These are phyloP conservation scores for Fusarium albosuccineum DNA, from an alignment of 2,329 filamentous ascomycete species.

Conservation along the genomic window DNA sequence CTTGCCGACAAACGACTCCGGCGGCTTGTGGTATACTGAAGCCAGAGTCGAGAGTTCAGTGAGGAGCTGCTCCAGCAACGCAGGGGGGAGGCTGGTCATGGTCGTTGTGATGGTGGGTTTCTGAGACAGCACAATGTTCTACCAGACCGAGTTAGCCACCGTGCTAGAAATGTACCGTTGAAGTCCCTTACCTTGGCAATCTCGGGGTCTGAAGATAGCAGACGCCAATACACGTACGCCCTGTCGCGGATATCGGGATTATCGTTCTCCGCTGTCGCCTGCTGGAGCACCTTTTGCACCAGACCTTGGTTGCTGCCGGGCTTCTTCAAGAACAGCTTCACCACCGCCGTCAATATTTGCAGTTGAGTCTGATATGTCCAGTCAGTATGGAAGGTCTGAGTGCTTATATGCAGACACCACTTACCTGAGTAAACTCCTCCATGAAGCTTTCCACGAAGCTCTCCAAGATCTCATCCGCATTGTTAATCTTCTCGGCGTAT, in stretches of 20 bases:
- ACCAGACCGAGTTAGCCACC: constrained; percentile 9
- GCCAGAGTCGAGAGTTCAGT: constrained; percentile 92
- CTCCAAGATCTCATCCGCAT: constrained; percentile 93
- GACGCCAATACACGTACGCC: constrained; percentile 98
- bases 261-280: constrained; percentile 93
- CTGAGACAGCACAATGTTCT: constrained; percentile 89
- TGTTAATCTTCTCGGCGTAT: constrained; percentile 99
- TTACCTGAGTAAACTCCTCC: constrained; percentile 94
- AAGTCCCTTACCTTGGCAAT: constrained; percentile 78
- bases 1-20: constrained; percentile 97
- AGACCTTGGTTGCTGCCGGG: constrained; percentile 90
- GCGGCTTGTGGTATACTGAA: constrained; percentile 98
- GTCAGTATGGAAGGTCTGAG: not conserved
- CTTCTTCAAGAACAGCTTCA: constrained; percentile 98
- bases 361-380: constrained; percentile 80
- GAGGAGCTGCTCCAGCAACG: constrained; percentile 90
- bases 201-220: constrained; percentile 91
- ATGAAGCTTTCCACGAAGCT: constrained; percentile 95
- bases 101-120: constrained; percentile 96
- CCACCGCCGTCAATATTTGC: constrained; percentile 95
- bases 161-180: not conserved
- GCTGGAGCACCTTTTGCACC: constrained; percentile 94
- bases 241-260: constrained; percentile 97
- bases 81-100: constrained; percentile 87
- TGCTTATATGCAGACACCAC: constrained; percentile 42